Percentiles rank a stretch among this genome's conserved stretches.
Conservation (phyloP, 2,329 filamentous ascomycete genomes). For the Orbilia javanica region DNA sequence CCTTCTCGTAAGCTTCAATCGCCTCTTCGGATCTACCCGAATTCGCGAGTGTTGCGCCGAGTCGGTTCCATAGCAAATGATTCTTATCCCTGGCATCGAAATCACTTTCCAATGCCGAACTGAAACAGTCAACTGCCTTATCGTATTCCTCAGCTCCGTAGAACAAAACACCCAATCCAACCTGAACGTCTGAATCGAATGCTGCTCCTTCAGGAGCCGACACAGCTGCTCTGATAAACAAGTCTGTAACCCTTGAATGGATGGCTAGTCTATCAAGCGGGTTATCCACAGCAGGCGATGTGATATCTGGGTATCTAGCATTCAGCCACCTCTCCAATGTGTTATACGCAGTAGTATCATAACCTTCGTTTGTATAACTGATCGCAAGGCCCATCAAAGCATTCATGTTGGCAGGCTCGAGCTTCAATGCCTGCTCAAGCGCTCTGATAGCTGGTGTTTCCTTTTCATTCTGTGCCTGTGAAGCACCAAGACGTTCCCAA, state of each 20-base stretch:
- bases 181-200: conserved; percentile 98
- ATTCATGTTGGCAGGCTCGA: conserved; percentile 86
- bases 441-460: conserved; percentile 95
- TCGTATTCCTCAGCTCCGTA: conserved; percentile 98
- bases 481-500: conserved; percentile 90
- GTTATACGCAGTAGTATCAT: conserved; percentile 95
- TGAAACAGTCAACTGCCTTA: conserved; percentile 99
- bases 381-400: conserved; percentile 96
- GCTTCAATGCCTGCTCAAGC: conserved; percentile 87
- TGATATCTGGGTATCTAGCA: conserved; percentile 89
- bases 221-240: conserved; percentile 93
- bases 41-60: conserved; percentile 96
- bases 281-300: conserved; percentile 81
- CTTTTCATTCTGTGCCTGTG: conserved; percentile 98
- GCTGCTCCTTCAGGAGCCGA: conserved; percentile 90
- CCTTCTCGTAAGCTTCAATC: conserved; percentile 95
- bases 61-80: conserved; percentile 95
- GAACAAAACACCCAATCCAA: conserved; percentile 94
- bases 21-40: conserved; percentile 93
- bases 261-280: conserved; percentile 91
- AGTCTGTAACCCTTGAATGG: conserved; percentile 88
- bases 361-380: conserved; percentile 98
- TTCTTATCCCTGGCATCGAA: conserved; percentile 87
- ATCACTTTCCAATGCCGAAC: conserved; percentile 86
- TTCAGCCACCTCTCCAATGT: conserved; percentile 97